Percentiles rank a stretch among this genome's conserved stretches.
Evolutionary conservation across 2,329 filamentous ascomycete species (phyloP).

Genomic region (Botrytis cinerea): DNA sequence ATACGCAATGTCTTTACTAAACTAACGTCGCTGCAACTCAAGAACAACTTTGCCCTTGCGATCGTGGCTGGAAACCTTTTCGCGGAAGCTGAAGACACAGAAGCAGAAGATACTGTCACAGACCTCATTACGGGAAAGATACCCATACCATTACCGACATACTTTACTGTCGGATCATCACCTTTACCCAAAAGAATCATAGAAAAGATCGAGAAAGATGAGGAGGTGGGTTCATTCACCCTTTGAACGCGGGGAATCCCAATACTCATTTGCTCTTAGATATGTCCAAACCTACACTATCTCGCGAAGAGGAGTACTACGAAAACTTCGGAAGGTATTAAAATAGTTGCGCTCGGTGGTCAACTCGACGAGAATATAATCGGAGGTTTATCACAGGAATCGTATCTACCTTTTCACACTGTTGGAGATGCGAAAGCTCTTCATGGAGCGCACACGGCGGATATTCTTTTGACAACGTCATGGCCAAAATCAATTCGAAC

Average conservation of each 20-base stretch:
- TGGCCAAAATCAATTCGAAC: conserved; percentile 78
- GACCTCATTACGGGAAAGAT: conserved; percentile 73
- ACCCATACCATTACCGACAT: conserved; percentile 76
- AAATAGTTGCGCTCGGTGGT: conserved; percentile 85
- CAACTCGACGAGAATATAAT: conserved; percentile 62
- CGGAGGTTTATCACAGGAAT: conserved; percentile 66
- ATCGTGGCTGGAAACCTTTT: conserved; percentile 87
- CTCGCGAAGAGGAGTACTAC: conserved; percentile 51
- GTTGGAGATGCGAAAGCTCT: conserved; percentile 74
- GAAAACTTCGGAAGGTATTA: conserved; percentile 86
- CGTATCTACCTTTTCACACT: conserved; percentile 76
- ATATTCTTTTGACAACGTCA: conserved; percentile 82
- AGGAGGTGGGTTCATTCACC: conserved; percentile 48
- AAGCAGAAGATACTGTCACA: conserved; percentile 60
- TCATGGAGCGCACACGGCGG: conserved; percentile 73
- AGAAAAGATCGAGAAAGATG: conserved; percentile 71
- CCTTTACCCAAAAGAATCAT: conserved; percentile 71
- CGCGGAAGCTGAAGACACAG: conserved; percentile 60
- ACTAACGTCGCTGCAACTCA: conserved; percentile 75
- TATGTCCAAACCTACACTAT: conserved; percentile 85
- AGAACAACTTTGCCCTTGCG: conserved; percentile 85
- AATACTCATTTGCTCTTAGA: conserved; percentile 42
- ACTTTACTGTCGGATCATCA: conserved; percentile 79
- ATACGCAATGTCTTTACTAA: conserved; percentile 77
- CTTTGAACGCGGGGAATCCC: conserved; percentile 14